A percentile compares a stretch with the other conserved stretches of the same genome.
phyloP scores from a whole-genome alignment of 352 stramenopile genomes.

The Pythium volutum region DNA sequence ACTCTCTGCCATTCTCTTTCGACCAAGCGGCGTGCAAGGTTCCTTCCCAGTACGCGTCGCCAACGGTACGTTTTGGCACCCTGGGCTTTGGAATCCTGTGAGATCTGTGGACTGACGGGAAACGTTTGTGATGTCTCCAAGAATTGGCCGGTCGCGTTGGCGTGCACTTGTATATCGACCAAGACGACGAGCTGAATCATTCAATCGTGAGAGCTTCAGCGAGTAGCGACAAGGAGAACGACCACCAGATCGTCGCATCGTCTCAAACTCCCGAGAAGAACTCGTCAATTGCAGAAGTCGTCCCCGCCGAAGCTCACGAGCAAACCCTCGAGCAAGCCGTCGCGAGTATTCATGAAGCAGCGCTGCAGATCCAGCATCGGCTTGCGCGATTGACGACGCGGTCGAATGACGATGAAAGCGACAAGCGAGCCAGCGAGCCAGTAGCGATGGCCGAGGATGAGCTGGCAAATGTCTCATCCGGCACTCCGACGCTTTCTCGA shows the following conservation, averaged over 20 bases:
- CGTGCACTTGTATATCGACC: constrained; percentile 22
- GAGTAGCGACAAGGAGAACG: neutral
- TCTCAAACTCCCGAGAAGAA: neutral
- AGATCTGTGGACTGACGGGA: neutral
- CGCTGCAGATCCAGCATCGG: constrained; percentile 15
- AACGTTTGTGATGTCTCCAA: neutral
- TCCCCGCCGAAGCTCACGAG: neutral
- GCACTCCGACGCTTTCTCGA: neutral
- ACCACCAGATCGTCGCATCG: neutral
- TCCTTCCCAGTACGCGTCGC: constrained; percentile 33
- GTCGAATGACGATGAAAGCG: neutral
- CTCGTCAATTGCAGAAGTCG: neutral
- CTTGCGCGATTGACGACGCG: constrained; percentile 7
- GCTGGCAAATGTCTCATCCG: no score
- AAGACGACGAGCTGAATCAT: constrained; percentile 1
- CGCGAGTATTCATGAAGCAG: constrained; percentile 16
- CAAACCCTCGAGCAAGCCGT: constrained; percentile 16
- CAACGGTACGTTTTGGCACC: constrained; percentile 24
- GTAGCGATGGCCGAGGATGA: no score
- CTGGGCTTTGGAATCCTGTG: neutral
- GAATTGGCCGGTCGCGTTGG: constrained; percentile 11
- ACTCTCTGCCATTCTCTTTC: constrained; percentile 37
- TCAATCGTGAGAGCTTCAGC: neutral
- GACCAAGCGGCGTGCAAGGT: constrained; percentile 37
- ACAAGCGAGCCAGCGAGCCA: no score